These are phyloP conservation scores for Colletotrichum liriopes DNA, from an alignment of 2,329 filamentous ascomycete genomes.

Conservation along the genomic window DNA sequence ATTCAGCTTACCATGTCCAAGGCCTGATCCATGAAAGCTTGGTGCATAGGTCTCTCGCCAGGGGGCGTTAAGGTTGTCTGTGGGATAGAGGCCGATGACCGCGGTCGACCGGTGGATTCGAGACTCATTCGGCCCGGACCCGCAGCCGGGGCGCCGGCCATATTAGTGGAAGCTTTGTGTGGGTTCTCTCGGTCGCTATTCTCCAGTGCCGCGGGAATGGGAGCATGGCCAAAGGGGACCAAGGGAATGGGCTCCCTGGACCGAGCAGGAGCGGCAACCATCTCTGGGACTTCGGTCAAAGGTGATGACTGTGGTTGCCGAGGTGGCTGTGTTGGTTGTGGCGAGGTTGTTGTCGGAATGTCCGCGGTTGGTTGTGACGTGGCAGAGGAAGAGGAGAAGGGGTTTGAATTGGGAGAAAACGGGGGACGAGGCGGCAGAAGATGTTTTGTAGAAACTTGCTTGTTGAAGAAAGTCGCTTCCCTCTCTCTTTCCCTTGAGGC, in stretches of 20 bases:
- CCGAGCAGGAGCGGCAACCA: slow-evolving; percentile 41
- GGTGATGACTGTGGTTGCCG: slow-evolving; percentile 11
- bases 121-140: slow-evolving; percentile 44
- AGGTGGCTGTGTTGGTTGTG: slow-evolving; percentile 32
- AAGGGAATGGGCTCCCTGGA: not conserved
- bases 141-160: slow-evolving; percentile 19
- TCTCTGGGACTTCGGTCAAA: slow-evolving; percentile 33
- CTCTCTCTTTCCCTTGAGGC: slow-evolving; percentile 7
- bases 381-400: slow-evolving; percentile 10
- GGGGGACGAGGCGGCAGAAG: slow-evolving; percentile 41
- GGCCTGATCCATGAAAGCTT: slow-evolving; percentile 85
- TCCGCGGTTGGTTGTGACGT: slow-evolving; percentile 3
- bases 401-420: slow-evolving; percentile 25
- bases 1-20: slow-evolving; percentile 80
- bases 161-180: slow-evolving; percentile 38
- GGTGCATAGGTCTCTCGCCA: slow-evolving; percentile 61
- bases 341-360: slow-evolving; percentile 12
- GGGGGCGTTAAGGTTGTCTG: slow-evolving; percentile 8
- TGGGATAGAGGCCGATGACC: slow-evolving; percentile 22
- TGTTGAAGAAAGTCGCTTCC: slow-evolving; percentile 37
- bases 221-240: not conserved
- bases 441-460: slow-evolving; percentile 40
- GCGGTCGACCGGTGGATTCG: slow-evolving; percentile 31
- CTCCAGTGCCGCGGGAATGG: not conserved
- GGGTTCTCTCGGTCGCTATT: slow-evolving; percentile 52